These are phyloP conservation scores for Moesziomyces aphidis DNA, from an alignment of 1,284 basidiomycete species.

Conservation along the genomic window DNA sequence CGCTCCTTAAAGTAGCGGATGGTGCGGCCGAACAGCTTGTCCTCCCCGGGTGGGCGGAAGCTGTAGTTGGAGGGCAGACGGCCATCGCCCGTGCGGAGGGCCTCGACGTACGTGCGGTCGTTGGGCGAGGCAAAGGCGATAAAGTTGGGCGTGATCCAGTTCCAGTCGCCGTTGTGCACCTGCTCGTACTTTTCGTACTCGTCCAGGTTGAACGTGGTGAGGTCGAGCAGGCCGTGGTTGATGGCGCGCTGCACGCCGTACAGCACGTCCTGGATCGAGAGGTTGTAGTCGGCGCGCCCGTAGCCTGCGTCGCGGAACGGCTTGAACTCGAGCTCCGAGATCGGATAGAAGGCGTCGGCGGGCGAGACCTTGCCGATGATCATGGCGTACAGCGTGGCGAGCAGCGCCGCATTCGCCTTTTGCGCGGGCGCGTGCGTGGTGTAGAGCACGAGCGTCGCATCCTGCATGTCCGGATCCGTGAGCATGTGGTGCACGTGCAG, in stretches of 20 bases:
- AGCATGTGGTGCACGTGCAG: constrained; percentile 75
- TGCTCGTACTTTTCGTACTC: constrained; percentile 88
- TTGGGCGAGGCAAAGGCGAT: constrained; percentile 92
- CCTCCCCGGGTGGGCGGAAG: constrained; percentile 19
- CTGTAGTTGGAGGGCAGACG: constrained; percentile 8
- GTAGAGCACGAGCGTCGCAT: constrained; percentile 84
- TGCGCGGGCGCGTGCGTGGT: constrained; percentile 83
- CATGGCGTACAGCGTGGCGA: constrained; percentile 89
- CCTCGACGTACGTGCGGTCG: constrained; percentile 61
- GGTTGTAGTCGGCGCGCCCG: constrained; percentile 89
- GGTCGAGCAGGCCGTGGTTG: constrained; percentile 86
- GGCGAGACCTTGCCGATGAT: constrained; percentile 91
- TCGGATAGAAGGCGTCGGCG: constrained; percentile 91
- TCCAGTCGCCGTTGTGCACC: constrained; percentile 83
- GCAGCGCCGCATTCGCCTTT: constrained; percentile 92
- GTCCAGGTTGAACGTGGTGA: constrained; percentile 84
- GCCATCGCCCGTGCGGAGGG: constrained; percentile 67
- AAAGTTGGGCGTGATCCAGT: constrained; percentile 78
- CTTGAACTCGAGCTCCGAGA: constrained; percentile 76
- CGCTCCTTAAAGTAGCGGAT: constrained; percentile 90
- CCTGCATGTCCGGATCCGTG: constrained; percentile 69
- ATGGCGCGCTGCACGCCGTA: constrained; percentile 97
- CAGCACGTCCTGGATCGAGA: constrained; percentile 86
- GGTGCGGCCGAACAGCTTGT: constrained; percentile 73
- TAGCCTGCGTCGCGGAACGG: constrained; percentile 96